Percentiles rank a stretch among this genome's conserved stretches.
These are phyloP conservation scores for Coemansia sp. DNA, from an alignment of 192 early-diverging fungal genomes.

Conservation along the genomic window DNA sequence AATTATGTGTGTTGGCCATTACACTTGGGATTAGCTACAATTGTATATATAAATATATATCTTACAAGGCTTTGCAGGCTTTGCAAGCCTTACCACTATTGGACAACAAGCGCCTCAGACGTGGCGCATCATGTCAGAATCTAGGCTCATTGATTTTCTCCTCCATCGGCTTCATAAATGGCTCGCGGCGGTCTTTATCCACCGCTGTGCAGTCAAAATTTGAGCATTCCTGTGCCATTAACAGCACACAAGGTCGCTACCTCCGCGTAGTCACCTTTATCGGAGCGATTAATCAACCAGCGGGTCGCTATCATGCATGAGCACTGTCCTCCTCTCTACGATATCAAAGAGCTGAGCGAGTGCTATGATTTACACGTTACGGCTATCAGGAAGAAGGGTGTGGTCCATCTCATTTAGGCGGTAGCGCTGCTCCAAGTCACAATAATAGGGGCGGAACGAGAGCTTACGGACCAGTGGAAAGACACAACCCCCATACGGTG, in stretches of 20 bases:
- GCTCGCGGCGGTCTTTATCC: not conserved
- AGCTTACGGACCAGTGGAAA: not conserved
- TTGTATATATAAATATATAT: not conserved
- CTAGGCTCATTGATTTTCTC: not conserved
- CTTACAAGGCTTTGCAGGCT: not conserved
- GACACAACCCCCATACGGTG: not conserved
- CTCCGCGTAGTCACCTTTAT: too few relatives aligned
- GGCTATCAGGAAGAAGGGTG: not conserved
- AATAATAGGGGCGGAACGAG: not conserved
- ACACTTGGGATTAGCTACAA: too few relatives aligned
- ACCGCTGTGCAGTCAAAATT: not conserved
- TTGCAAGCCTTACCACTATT: not conserved
- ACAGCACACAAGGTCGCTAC: not conserved
- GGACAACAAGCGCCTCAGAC: not conserved
- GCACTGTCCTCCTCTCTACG: not conserved
- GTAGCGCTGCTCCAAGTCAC: not conserved
- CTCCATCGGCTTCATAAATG: not conserved
- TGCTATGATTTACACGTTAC: not conserved
- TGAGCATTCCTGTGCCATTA: not conserved
- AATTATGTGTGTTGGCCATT: not conserved
- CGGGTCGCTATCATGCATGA: not conserved
- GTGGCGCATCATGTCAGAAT: not conserved
- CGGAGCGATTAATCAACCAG: not conserved
- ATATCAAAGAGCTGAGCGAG: not conserved
- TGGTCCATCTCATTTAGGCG: not conserved